A percentile compares a stretch with the other conserved stretches of the same genome.
Evolutionary conservation across 2,329 filamentous ascomycete genomes (phyloP).

Genomic region (Lizonia empirigonia): DNA sequence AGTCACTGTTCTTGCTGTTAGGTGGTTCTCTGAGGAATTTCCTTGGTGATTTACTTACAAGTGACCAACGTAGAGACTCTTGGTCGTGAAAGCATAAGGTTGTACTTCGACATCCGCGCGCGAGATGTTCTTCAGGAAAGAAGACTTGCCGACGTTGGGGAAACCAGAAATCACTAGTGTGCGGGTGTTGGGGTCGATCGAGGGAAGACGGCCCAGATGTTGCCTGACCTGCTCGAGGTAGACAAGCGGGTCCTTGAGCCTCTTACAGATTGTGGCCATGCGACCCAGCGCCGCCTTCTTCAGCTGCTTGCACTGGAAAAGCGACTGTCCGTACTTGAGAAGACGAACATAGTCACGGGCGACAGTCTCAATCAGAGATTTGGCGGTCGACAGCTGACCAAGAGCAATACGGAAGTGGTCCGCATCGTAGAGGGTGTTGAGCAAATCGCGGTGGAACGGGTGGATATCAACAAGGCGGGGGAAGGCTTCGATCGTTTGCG

Average conservation of each 20-base stretch:
- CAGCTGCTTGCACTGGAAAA: conserved; percentile 99
- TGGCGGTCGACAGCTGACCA: conserved; percentile 93
- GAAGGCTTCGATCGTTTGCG: conserved; percentile 84
- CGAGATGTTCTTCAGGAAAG: conserved; percentile 89
- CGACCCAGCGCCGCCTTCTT: conserved; percentile 95
- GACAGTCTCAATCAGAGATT: conserved; percentile 95
- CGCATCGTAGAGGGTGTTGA: conserved; percentile 86
- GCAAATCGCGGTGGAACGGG: conserved; percentile 85
- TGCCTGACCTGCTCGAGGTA: conserved; percentile 97
- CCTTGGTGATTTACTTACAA: conserved; percentile 55
- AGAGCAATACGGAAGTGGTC: conserved; percentile 85
- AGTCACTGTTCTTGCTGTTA: conserved; percentile 61
- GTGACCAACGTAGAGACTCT: conserved; percentile 95
- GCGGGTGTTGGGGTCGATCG: conserved; percentile 97
- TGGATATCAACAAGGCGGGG: conserved; percentile 93
- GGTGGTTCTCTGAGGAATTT: conserved; percentile 78
- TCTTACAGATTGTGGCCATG: conserved; percentile 96
- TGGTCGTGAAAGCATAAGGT: conserved; percentile 98
- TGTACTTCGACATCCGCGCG: conserved; percentile 96
- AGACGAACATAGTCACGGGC: conserved; percentile 95
- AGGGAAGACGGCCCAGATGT: conserved; percentile 93
- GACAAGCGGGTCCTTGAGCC: conserved; percentile 89
- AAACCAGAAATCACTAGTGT: conserved; percentile 97
- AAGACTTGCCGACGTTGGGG: conserved; percentile 91
- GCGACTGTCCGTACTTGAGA: conserved; percentile 85